Evolutionary conservation across 306 rosid species (phyloP), one percentile per base, ranked within the genome.

Genomic region (Lotus japonicus): DNA sequence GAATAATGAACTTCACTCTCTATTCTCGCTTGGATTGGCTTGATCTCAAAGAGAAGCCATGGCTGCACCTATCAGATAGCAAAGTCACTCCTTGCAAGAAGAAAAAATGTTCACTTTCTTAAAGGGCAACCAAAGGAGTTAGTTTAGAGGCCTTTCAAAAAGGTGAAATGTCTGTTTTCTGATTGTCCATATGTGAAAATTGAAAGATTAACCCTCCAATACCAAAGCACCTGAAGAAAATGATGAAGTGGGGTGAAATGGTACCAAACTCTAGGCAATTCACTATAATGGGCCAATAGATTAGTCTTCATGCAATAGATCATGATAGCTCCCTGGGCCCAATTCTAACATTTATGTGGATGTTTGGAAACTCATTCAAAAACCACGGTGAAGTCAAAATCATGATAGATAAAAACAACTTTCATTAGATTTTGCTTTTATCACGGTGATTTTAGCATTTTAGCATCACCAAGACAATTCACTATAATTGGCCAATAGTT

Each of bases 131-230:
- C 81, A 70, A 78, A 74, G 72, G 44, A 76, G 83, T 82, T 84
- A 76, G 88, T 71, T 80, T 74, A 55, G 75, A 76, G 82, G 76
- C 26, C 77, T 81, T 77, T 84, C 85, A 78, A 76, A 70, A 74
- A 76, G 94, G 86, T 88, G 74, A 66, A 74, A 70, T 78, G 87
- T 87, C 84, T 45, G 71, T 59, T 77, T 87, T 81, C 74, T 71
- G 45, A 51, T 71, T 68, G 78, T 61, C 41, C 14, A 51, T 61
- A 6, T 58, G 33, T 75, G 77, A 77, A 61, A 79, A 50, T 52
- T 77, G 79, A 82, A 71, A 82, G 73, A 68, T 78, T 80, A 77
- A 73, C 78, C 64, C 65, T 82, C 74, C 17, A 36, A 56, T 74
- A 55, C 11, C 2, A 66, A 60, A 19, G 71, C 36, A 74, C 44